Percentiles rank a stretch among this genome's conserved stretches.
These are phyloP conservation scores for Nannochloropsis gaditana DNA, from an alignment of 108 stramenopile species.

Conservation along the genomic window DNA sequence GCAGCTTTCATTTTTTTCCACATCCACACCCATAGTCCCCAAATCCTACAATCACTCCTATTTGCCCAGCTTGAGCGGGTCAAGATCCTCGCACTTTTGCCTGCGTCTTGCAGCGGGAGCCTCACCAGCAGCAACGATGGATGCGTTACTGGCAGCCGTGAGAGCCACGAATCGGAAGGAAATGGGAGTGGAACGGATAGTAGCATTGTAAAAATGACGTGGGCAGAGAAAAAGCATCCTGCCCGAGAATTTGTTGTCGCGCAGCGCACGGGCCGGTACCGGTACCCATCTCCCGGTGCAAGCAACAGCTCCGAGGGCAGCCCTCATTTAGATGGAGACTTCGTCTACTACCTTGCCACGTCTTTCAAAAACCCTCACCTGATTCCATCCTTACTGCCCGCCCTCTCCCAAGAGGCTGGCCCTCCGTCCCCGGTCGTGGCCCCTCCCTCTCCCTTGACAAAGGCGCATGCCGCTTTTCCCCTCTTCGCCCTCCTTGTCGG, in stretches of 20 bases:
- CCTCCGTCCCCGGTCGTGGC: not conserved
- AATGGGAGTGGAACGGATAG: not conserved
- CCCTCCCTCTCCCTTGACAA: not conserved
- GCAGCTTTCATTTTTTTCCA: not conserved
- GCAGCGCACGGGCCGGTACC: not conserved
- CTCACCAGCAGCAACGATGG: not conserved
- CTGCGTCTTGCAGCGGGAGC: not conserved
- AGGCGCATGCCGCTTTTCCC: not conserved
- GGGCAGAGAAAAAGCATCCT: not conserved
- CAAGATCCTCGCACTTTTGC: not conserved
- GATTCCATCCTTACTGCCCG: not conserved
- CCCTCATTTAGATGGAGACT: not conserved
- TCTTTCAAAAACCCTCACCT: not conserved
- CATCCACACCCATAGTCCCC: not conserved
- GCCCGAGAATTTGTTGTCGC: not conserved
- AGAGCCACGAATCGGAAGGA: not conserved
- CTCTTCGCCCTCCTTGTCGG: not conserved
- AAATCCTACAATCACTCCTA: constrained; percentile 12
- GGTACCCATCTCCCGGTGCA: not conserved
- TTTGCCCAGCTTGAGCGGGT: not conserved
- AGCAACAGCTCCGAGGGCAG: not conserved
- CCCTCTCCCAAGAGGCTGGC: not conserved
- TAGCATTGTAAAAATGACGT: not conserved
- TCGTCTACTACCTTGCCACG: not conserved
- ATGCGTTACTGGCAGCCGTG: not conserved